Conservation (phyloP, 164 flowering plant genomes). For the Magnolia kwangsiensis region DNA sequence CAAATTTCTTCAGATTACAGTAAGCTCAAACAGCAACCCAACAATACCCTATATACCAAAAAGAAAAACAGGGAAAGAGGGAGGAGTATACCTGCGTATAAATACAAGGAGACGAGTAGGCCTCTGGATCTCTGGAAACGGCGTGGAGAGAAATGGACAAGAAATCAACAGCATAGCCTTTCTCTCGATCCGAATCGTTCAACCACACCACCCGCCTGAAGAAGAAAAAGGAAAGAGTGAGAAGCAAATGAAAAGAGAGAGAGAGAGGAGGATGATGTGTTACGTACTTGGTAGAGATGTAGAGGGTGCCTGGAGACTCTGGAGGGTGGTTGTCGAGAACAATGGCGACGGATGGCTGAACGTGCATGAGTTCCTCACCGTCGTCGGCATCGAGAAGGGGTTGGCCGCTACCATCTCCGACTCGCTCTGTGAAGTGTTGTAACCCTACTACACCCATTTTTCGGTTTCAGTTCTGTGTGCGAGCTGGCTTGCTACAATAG, state of each 20-base stretch:
- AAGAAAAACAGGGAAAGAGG: background rate
- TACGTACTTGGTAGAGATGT: conserved; percentile 65
- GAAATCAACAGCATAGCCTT: conserved; percentile 86
- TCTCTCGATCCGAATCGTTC: conserved; percentile 60
- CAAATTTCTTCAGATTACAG: background rate
- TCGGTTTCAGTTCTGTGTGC: background rate
- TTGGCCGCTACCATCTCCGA: conserved; percentile 49
- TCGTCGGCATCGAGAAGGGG: conserved; percentile 55
- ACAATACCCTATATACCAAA: background rate
- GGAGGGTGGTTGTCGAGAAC: conserved; percentile 60
- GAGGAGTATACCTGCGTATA: conserved; percentile 63
- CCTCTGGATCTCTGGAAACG: conserved; percentile 78
- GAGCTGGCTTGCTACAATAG: background rate
- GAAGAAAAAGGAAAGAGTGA: background rate
- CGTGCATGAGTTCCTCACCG: conserved; percentile 78
- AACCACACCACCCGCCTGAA: conserved; percentile 79
- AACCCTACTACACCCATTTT: conserved; percentile 67
- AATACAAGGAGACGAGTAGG: conserved; percentile 81
- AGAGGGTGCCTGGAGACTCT: conserved; percentile 81
- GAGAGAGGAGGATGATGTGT: background rate
- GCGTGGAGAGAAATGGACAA: conserved; percentile 83
- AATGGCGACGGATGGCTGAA: conserved; percentile 59
- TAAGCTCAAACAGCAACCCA: background rate
- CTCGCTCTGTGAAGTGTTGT: conserved; percentile 48
- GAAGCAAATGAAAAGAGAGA: conserved; percentile 3